Percentiles rank a stretch among this genome's conserved stretches.
Evolutionary conservation across 2,329 filamentous ascomycete species (phyloP).

Genomic region (Chaetomiaceae sp.): DNA sequence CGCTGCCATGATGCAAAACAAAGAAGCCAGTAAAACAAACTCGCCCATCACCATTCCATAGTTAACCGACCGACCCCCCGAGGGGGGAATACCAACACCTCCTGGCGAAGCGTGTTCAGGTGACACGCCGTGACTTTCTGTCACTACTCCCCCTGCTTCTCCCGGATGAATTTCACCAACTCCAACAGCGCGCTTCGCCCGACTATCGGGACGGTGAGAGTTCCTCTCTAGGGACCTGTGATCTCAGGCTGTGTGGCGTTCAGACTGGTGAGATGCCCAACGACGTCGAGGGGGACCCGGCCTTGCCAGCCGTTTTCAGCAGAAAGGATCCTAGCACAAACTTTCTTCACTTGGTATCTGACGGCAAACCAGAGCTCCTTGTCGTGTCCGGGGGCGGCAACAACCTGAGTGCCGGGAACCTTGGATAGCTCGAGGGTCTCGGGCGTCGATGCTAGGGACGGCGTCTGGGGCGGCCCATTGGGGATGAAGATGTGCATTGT

Average conservation of each 20-base stretch:
- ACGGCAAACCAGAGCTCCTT: conserved; percentile 17
- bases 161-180: background rate
- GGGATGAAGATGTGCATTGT: conserved; percentile 19
- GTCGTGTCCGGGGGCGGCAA: conserved; percentile 9
- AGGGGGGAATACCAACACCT: no score
- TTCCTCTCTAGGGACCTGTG: no score
- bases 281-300: conserved; percentile 2
- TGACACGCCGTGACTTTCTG: no score
- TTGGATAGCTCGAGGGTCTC: conserved; percentile 8
- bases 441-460: background rate
- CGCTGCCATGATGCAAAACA: background rate
- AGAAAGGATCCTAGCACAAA: conserved; percentile 6
- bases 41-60: background rate
- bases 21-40: background rate
- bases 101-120: no score
- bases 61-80: no score
- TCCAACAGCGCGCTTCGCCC: background rate
- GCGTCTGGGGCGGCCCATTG: conserved; percentile 7
- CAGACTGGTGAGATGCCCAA: conserved; percentile 14
- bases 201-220: no score
- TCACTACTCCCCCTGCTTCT: no score
- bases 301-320: conserved; percentile 8
- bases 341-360: conserved; percentile 16
- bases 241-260: no score
- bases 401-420: conserved; percentile 1